Conservation (phyloP, 2,329 filamentous ascomycete genomes). For the Calonectria crousiana region DNA sequence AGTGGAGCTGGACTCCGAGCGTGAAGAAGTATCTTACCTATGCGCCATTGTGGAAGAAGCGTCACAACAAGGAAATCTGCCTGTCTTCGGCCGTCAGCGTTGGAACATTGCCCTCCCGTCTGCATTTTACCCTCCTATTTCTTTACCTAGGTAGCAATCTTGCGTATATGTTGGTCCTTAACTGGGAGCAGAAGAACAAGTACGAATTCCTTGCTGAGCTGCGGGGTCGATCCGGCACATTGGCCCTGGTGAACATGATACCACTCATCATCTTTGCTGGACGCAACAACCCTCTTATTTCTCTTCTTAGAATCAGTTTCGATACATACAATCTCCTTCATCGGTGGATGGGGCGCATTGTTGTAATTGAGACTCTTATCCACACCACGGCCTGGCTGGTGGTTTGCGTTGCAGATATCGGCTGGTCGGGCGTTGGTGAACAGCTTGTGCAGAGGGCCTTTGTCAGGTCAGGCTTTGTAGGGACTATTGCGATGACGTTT, state of each 20-base stretch:
- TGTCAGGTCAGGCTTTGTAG: slow-evolving; percentile 74
- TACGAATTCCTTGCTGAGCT: slow-evolving; percentile 82
- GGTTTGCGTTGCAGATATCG: slow-evolving; percentile 75
- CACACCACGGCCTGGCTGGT: slow-evolving; percentile 82
- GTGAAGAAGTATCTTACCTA: slow-evolving; percentile 72
- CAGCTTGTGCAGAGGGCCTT: slow-evolving; percentile 71
- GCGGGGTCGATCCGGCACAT: slow-evolving; percentile 85
- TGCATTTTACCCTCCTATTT: slow-evolving; percentile 69
- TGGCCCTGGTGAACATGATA: slow-evolving; percentile 91
- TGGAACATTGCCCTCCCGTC: slow-evolving; percentile 73
- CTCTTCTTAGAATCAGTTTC: slow-evolving; percentile 86
- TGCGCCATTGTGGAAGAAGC: slow-evolving; percentile 73
- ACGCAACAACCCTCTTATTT: slow-evolving; percentile 93
- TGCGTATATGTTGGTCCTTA: slow-evolving; percentile 71
- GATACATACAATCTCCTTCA: slow-evolving; percentile 89
- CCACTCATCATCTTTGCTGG: slow-evolving; percentile 90
- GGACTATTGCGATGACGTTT: slow-evolving; percentile 70
- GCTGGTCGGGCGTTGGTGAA: slow-evolving; percentile 68
- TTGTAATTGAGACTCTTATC: slow-evolving; percentile 74
- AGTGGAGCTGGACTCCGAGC: slow-evolving; percentile 71
- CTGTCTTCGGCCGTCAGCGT: slow-evolving; percentile 70
- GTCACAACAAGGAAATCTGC: slow-evolving; percentile 76
- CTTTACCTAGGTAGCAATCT: slow-evolving; percentile 72
- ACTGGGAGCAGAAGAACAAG: slow-evolving; percentile 68
- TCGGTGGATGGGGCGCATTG: slow-evolving; percentile 82